Evolutionary conservation across 345 rosid species (phyloP).

Genomic region (Eucalyptus dawsonii): DNA sequence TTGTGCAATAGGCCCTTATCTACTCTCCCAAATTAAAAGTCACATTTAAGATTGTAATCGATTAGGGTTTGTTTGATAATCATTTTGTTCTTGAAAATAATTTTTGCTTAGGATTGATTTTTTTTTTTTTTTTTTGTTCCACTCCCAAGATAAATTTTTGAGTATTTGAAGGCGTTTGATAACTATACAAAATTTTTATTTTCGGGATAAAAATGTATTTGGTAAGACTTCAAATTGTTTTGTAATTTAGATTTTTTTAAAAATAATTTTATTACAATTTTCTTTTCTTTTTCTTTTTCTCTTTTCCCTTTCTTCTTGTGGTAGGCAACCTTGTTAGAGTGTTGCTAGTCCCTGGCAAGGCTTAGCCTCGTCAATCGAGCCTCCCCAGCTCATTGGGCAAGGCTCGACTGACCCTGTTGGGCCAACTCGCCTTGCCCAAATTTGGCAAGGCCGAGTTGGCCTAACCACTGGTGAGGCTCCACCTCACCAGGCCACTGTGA

Average conservation of each 20-base stretch:
- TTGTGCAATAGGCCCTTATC: neutral
- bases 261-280: no score
- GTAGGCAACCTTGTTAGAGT: fast-evolving
- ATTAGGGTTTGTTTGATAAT: fast-evolving
- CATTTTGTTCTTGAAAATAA: neutral
- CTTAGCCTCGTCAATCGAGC: fast-evolving
- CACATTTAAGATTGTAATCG: neutral
- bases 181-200: fast-evolving
- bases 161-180: fast-evolving
- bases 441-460: no score
- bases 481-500: fast-evolving
- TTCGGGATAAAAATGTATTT: no score
- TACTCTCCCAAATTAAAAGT: neutral
- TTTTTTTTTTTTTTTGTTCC: fast-evolving
- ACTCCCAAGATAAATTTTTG: no score
- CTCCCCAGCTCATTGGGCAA: fast-evolving
- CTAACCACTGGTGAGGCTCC: no score
- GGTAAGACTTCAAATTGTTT: no score
- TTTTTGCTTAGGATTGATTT: fast-evolving
- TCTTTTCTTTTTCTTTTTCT: no score
- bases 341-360: fast-evolving
- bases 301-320: fast-evolving
- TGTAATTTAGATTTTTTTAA: no score
- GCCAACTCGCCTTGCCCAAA: fast-evolving
- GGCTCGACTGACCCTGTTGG: no score